Evolutionary conservation across 768 basidiomycete species (phyloP).

Genomic region (Daedaleopsis sinensis): DNA sequence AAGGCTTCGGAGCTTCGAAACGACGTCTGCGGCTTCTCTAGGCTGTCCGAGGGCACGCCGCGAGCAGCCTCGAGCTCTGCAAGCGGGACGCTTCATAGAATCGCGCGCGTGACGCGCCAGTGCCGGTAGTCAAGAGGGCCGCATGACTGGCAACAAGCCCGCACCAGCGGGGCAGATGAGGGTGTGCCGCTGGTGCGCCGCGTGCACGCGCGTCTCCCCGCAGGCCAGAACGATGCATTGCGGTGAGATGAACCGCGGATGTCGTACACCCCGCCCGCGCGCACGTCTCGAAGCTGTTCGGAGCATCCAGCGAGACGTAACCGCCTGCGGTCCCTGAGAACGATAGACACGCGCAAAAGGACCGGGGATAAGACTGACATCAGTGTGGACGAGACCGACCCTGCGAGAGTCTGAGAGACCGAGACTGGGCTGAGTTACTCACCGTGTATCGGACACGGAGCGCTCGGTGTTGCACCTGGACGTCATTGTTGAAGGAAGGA

Average conservation of each 20-base stretch:
- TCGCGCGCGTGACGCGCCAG: background rate
- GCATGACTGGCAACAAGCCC: background rate
- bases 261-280: background rate
- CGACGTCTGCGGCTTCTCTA: constrained; percentile 4
- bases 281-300: background rate
- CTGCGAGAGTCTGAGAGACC: background rate
- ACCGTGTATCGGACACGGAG: background rate
- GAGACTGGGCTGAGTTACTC: background rate
- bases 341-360: background rate
- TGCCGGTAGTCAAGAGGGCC: background rate
- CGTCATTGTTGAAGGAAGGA: no score
- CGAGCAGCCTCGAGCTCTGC: constrained; percentile 17
- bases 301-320: no score
- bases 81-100: background rate
- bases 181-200: no score
- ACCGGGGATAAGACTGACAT: background rate
- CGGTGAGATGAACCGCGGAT: background rate
- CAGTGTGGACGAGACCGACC: background rate
- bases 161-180: background rate
- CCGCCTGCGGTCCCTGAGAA: background rate
- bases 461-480: background rate
- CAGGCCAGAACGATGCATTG: background rate
- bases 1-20: constrained; percentile 14
- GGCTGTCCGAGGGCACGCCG: constrained; percentile 7
- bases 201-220: no score